Base-by-base conservation (phyloP, 495 filamentous ascomycete species). In the Neurospora pannonica region DNA sequence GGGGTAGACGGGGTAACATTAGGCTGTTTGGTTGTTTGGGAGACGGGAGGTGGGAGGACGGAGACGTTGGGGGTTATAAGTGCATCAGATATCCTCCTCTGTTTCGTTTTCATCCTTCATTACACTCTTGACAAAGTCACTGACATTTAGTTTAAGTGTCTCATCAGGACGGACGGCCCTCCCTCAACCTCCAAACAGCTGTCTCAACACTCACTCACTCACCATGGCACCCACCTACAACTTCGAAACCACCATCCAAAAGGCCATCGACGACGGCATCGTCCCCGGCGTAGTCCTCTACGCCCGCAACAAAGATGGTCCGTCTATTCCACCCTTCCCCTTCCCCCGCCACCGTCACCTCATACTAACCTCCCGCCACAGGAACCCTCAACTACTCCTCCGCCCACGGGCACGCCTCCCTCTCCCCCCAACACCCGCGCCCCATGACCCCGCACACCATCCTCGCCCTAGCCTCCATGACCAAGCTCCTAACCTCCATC, bases 401-500 rank as follows among this genome's bases (percentile, higher is more conserved):
- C 36, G 67, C 78, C 78, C 3, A 39, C 78, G 15, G 77, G 77
- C 70, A 75, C 6, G n/a, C 67, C 42, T 76, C 74, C 7, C 73
- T 78, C 24, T 71, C 71, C 38, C 70, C 76, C 31, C 15, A 6
- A 0, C 13, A 69, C 24, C 42, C 72, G 1, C 40, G 38, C 7
- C 73, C 76, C 34, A 75, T 77, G 74, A 28, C 71, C 13, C 34
- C 74, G 10, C 74, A 83, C 74, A 77, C 76, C 1, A 70, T 82
- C n/a, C 76, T 82, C 73, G 70, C 75, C 39, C 69, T 83, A 3
- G 77, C 79, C 34, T 83, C 82, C 43, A 77, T 79, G 75, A 81
- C 81, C 17, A 85, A 84, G 37, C 76, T 85, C 69, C 72, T 79
- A 28, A 84, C 83, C 24, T 71, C 79, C 10, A 71, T 82, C 73